A percentile compares a stretch with the other conserved stretches of the same genome.
Conservation (phyloP, 2,329 filamentous ascomycete genomes). For the Talaromyces sp. region DNA sequence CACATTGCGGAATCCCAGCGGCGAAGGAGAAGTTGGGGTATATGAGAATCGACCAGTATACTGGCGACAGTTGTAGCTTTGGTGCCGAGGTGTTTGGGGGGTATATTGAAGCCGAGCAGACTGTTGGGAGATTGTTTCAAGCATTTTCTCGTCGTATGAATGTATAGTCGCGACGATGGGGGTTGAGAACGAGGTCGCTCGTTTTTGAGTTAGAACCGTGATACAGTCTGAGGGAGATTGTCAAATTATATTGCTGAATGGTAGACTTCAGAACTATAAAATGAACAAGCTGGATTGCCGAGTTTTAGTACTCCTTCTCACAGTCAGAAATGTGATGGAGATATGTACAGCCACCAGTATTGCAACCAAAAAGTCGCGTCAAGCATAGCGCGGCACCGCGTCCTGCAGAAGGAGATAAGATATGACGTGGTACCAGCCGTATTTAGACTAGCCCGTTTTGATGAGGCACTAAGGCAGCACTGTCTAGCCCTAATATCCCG, state of each 20-base stretch:
- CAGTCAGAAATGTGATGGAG: not conserved
- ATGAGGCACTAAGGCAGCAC: not conserved
- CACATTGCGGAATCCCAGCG: slow-evolving; percentile 15
- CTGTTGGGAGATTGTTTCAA: slow-evolving; percentile 16
- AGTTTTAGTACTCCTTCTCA: not conserved
- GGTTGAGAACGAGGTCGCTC: not conserved
- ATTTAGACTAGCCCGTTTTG: not conserved
- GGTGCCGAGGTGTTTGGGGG: slow-evolving; percentile 3
- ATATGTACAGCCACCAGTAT: slow-evolving; percentile 14
- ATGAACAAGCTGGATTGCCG: not conserved
- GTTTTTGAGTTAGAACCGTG: not conserved
- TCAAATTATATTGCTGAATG: not conserved
- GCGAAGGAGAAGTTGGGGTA: slow-evolving; percentile 16
- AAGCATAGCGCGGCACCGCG: slow-evolving; percentile 1
- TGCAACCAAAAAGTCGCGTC: slow-evolving; percentile 9
- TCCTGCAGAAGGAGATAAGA: slow-evolving; percentile 9
- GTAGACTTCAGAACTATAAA: not conserved
- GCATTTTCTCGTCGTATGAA: slow-evolving; percentile 12
- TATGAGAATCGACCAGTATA: not conserved
- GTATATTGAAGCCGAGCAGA: slow-evolving; percentile 1
- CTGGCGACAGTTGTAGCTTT: not conserved
- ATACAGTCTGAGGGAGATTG: not conserved
- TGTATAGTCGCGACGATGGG: not conserved
- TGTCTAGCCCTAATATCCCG: not conserved
- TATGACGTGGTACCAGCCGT: not conserved